Evolutionary conservation across 2,329 filamentous ascomycete species (phyloP).

Genomic region (Penicillium freii): DNA sequence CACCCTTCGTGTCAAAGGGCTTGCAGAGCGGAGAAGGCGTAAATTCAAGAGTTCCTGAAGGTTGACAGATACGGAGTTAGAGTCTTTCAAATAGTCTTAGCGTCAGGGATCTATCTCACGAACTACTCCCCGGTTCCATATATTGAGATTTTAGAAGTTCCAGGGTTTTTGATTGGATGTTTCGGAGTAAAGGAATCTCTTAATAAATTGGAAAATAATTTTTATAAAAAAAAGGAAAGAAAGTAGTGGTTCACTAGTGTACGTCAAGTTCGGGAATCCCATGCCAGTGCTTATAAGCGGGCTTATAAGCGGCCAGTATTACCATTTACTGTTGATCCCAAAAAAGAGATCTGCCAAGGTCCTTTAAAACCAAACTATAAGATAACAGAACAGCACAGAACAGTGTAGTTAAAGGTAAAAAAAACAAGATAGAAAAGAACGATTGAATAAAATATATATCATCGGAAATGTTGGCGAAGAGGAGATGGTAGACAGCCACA

Average conservation of each 20-base stretch:
- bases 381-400: too few species aligned
- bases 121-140: conserved; percentile 7
- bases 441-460: neutral
- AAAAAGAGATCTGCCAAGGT: neutral
- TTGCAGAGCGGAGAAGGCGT: conserved; percentile 23
- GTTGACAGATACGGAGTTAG: conserved; percentile 15
- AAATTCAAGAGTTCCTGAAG: conserved; percentile 15
- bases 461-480: neutral
- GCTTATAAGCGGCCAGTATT: neutral
- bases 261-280: conserved; percentile 3
- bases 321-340: neutral
- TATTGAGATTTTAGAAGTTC: neutral
- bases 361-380: neutral
- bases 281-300: neutral
- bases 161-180: neutral
- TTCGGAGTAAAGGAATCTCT: neutral
- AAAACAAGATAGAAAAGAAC: neutral
- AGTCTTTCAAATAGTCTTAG: neutral
- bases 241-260: conserved; percentile 2
- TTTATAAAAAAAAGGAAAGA: neutral
- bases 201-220: neutral
- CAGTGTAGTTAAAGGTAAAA: neutral
- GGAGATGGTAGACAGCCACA: conserved; percentile 13
- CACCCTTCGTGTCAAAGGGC: conserved; percentile 19
- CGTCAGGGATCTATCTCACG: conserved; percentile 13